Percentiles rank a stretch among this genome's conserved stretches.
These are phyloP conservation scores for Cicer arietinum DNA, from an alignment of 306 rosid genomes.

Conservation along the genomic window DNA sequence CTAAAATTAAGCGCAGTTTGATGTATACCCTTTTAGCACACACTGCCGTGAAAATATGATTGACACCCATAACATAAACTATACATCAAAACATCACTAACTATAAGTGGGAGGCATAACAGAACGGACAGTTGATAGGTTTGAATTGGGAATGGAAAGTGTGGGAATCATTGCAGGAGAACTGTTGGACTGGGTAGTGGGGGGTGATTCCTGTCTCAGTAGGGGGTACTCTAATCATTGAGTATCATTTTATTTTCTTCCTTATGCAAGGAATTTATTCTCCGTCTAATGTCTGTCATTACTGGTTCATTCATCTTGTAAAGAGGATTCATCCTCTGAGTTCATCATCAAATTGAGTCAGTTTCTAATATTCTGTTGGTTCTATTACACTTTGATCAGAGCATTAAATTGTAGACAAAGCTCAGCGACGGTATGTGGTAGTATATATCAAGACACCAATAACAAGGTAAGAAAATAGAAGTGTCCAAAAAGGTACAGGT, in stretches of 20 bases:
- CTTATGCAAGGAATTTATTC: not conserved
- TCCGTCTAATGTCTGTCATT: not conserved
- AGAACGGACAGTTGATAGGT: not conserved
- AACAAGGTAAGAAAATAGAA: slow-evolving; percentile 19
- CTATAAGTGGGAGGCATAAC: not conserved
- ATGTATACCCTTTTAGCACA: slow-evolving; percentile 11
- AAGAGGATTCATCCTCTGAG: not conserved
- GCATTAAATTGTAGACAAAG: slow-evolving; percentile 18
- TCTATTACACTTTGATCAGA: not conserved
- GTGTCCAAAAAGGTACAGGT: slow-evolving; percentile 22
- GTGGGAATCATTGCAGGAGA: not conserved
- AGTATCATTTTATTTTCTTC: not conserved
- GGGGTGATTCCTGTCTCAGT: not conserved
- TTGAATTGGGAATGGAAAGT: not conserved
- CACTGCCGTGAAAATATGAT: slow-evolving; percentile 1
- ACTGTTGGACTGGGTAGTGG: not conserved
- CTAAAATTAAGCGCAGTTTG: slow-evolving; percentile 3
- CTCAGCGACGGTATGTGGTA: not conserved
- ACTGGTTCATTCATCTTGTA: slow-evolving; percentile 1
- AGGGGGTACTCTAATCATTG: not conserved
- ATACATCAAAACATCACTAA: slow-evolving; percentile 17
- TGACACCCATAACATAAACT: slow-evolving; percentile 11
- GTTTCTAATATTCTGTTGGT: not conserved
- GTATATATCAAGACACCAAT: not conserved
- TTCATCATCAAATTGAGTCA: not conserved